Evolutionary conservation across 495 filamentous ascomycete genomes (phyloP), one percentile per base, ranked within the genome.

Genomic region (Penicillium fimorum): DNA sequence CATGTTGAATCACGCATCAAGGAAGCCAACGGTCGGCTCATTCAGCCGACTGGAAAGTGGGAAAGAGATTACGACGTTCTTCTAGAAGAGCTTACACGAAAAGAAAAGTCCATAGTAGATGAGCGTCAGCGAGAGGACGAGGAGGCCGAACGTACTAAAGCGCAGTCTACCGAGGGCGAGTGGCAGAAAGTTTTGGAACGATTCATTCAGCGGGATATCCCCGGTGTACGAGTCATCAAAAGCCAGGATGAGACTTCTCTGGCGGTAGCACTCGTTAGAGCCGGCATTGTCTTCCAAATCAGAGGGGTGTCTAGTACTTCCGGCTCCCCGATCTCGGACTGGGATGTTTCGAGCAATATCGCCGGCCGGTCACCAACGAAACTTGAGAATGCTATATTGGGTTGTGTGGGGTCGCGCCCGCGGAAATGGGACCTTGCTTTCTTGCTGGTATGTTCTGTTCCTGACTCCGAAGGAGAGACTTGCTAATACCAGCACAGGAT

Each of bases 351-450:
- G 4, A 67, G 57, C 49, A 63, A 65, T 30, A 30, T 58, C 10
- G 46, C 57, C 2, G 61, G 61, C 30, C 64, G 62, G 13, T 29
- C 59, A 5, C 47, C 47, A 0, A 69, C 67, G 5, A 77, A 72
- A 38, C 55, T 79, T 18, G 72, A 79, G 50, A 51, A 25, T 27
- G 61, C 70, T 4, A 61, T 76, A 3, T 15, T 64, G 11, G 65
- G 67, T 17, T 75, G 72, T 50, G 53, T 79, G 42, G 72, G 71
- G 47, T 64, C 69, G 0, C 65, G 76, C 20, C 45, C 70, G 5
- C 64, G 70, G 20, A 72, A 75, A 48, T 79, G 76, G 76, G 73
- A 79, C 59, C 67, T 79, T 25, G 47, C 63, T 20, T 73, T 69
- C 59, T 62, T 79, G 48, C 54, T 79, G 44, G 76, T 79, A 59